Conservation (phyloP, 352 stramenopile genomes). For the Phytophthora brassicae region DNA sequence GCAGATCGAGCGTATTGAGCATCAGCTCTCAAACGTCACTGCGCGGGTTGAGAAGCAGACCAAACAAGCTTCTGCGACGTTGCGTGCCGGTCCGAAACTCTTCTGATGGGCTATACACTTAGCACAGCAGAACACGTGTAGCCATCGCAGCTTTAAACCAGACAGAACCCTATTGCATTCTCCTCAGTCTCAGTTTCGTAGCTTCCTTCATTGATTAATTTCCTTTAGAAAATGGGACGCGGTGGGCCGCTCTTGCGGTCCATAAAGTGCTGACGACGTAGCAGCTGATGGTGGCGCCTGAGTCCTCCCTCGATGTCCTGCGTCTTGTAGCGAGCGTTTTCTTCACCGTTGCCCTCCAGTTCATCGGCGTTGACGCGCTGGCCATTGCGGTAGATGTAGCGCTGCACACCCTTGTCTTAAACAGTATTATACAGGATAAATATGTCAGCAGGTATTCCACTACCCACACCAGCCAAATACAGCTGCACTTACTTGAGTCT, state of each 20-base stretch:
- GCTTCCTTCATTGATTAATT: slow-evolving; percentile 1
- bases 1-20: slow-evolving; percentile 72
- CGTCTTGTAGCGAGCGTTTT: slow-evolving; percentile 70
- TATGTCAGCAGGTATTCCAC: neutral
- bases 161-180: slow-evolving; percentile 1
- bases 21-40: slow-evolving; percentile 67
- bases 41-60: slow-evolving; percentile 72
- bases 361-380: slow-evolving; percentile 58
- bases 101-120: slow-evolving; percentile 30
- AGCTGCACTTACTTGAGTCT: slow-evolving; percentile 41
- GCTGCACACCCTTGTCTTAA: slow-evolving; percentile 68
- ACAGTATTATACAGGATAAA: neutral
- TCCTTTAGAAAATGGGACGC: slow-evolving; percentile 42
- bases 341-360: slow-evolving; percentile 44
- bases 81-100: slow-evolving; percentile 40
- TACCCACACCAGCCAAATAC: neutral
- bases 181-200: neutral
- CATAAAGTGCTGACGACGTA: slow-evolving; percentile 88
- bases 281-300: slow-evolving; percentile 71
- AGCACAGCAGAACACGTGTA: neutral
- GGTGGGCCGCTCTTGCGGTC: slow-evolving; percentile 60
- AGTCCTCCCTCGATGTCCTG: slow-evolving; percentile 73
- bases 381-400: slow-evolving; percentile 83
- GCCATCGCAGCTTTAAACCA: neutral
- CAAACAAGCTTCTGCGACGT: slow-evolving; percentile 52